A percentile compares a stretch with the other conserved stretches of the same genome.
phyloP scores from a whole-genome alignment of 495 filamentous ascomycete genomes.

The Neurospora intermedia region DNA sequence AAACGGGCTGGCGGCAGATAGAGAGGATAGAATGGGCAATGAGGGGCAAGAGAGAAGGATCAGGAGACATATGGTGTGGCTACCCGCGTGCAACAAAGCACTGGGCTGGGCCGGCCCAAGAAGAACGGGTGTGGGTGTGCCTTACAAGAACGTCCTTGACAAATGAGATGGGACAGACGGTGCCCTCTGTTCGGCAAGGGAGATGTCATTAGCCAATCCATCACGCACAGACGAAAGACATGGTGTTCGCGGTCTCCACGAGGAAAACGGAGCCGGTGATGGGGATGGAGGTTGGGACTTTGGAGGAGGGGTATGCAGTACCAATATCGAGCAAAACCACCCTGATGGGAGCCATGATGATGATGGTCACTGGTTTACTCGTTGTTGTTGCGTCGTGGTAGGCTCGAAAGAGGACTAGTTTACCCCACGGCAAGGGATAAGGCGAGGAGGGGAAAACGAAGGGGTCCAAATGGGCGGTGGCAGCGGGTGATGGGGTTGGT shows the following conservation, averaged over 20 bases:
- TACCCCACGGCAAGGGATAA: neutral
- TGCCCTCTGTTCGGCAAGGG: constrained; percentile 45
- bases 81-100: neutral
- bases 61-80: neutral
- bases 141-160: constrained; percentile 62
- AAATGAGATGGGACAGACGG: constrained; percentile 60
- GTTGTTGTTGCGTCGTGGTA: neutral
- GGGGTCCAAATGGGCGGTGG: neutral
- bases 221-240: constrained; percentile 17
- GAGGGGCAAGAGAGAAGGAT: neutral
- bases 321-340: constrained; percentile 42
- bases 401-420: neutral
- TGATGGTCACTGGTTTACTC: constrained; percentile 1
- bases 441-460: neutral
- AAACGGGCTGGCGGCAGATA: neutral
- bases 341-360: constrained; percentile 22
- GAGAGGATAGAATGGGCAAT: neutral
- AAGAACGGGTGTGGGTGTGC: constrained; percentile 1
- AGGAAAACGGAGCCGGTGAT: neutral
- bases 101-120: neutral
- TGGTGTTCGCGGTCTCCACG: neutral
- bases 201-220: constrained; percentile 29
- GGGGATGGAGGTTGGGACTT: neutral
- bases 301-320: constrained; percentile 15
- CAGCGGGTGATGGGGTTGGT: neutral